phyloP scores from a whole-genome alignment of 306 rosid genomes.

The Vigna trinervia region DNA sequence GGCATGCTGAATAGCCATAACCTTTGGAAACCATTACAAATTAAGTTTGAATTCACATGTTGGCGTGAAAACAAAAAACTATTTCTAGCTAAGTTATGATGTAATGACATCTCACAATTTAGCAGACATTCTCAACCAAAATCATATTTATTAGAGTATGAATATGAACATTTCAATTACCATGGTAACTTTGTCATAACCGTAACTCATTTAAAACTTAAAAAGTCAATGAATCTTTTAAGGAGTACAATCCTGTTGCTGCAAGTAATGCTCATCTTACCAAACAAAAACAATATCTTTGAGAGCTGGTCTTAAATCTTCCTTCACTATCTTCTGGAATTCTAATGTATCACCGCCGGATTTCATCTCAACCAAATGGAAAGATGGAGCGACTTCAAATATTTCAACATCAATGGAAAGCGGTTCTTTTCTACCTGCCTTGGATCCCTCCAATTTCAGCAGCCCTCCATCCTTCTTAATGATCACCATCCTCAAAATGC shows the following conservation, averaged over 20 bases:
- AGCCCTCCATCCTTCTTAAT: slow-evolving; percentile 48
- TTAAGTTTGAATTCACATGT: not conserved
- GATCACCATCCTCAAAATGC: slow-evolving; percentile 39
- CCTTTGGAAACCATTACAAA: not conserved
- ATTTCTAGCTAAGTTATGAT: slow-evolving; percentile 3
- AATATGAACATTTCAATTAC: slow-evolving; percentile 28
- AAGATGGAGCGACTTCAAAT: slow-evolving; percentile 51
- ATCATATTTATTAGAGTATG: not conserved
- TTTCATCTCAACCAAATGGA: slow-evolving; percentile 57
- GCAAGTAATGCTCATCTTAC: slow-evolving; percentile 47
- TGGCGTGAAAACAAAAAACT: not conserved
- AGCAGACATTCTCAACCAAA: slow-evolving; percentile 23
- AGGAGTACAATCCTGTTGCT: not conserved
- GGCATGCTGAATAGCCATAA: not conserved
- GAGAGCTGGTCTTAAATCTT: slow-evolving; percentile 52
- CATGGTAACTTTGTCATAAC: slow-evolving; percentile 19
- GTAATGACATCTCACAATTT: slow-evolving; percentile 11
- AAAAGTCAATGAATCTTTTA: slow-evolving; percentile 41
- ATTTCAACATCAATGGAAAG: slow-evolving; percentile 51
- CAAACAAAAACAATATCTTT: slow-evolving; percentile 51
- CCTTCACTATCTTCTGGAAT: slow-evolving; percentile 54
- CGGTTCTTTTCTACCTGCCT: slow-evolving; percentile 30
- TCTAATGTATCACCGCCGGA: slow-evolving; percentile 48
- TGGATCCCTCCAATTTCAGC: slow-evolving; percentile 46
- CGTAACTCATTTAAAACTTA: slow-evolving; percentile 1